Conservation (phyloP, 495 filamentous ascomycete species). For the Lepraria neglecta region DNA sequence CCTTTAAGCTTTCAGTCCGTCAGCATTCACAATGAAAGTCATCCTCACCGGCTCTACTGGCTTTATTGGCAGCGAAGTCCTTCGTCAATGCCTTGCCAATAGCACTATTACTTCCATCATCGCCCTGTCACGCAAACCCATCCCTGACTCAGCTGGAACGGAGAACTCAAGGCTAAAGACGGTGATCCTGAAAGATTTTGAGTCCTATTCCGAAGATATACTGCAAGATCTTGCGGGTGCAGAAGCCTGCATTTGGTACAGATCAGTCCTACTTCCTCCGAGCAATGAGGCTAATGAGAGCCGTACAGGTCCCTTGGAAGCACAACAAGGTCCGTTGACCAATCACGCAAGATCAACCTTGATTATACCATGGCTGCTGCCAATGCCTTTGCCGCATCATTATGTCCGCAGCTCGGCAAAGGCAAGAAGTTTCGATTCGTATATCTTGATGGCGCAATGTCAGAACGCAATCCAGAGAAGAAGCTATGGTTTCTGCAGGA, state of each 20-base stretch:
- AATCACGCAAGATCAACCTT: slow-evolving; percentile 38
- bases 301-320: no score
- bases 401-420: background rate
- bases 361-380: slow-evolving; percentile 43
- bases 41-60: slow-evolving; percentile 50
- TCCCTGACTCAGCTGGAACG: slow-evolving; percentile 31
- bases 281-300: no score
- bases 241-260: slow-evolving; percentile 50
- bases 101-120: slow-evolving; percentile 44
- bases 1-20: no score
- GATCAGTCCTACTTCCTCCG: no score
- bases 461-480: background rate
- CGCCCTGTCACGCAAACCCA: slow-evolving; percentile 41
- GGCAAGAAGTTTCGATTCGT: background rate
- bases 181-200: slow-evolving; percentile 21
- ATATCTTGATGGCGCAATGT: background rate
- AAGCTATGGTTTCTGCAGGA: background rate
- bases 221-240: slow-evolving; percentile 41
- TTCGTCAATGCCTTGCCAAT: slow-evolving; percentile 41
- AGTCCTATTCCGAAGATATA: slow-evolving; percentile 35
- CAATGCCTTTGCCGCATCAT: slow-evolving; percentile 31
- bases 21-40: no score
- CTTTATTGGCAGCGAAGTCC: slow-evolving; percentile 44
- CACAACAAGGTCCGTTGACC: no score
- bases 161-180: slow-evolving; percentile 32